These are phyloP conservation scores for Lavandula angustifolia DNA, from an alignment of 257 asterid species.

Conservation along the genomic window DNA sequence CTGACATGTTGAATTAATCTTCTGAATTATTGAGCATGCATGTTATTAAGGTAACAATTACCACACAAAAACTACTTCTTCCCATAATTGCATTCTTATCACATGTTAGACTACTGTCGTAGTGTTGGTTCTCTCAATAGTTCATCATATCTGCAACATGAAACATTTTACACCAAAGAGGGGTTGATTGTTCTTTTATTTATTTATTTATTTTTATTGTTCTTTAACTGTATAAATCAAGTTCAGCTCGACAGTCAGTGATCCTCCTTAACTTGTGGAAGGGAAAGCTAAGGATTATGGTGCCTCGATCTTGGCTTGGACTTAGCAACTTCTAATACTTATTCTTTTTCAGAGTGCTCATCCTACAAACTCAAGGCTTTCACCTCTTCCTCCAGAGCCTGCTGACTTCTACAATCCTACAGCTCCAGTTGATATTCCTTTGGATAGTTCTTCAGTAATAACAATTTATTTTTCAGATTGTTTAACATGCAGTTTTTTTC, in stretches of 20 bases:
- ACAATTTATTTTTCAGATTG: conserved; percentile 13
- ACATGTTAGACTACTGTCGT: not conserved
- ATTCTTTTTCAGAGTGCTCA: conserved; percentile 46
- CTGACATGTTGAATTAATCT: not conserved
- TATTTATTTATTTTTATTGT: no score
- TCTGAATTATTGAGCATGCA: not conserved
- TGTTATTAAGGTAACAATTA: not conserved
- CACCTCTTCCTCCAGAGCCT: conserved; percentile 98
- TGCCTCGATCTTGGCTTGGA: conserved; percentile 12
- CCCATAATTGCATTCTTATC: not conserved
- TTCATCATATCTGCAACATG: not conserved
- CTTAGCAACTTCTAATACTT: no score
- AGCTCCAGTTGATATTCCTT: conserved; percentile 82
- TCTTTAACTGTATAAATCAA: not conserved
- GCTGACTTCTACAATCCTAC: conserved; percentile 90
- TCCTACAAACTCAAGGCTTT: conserved; percentile 75
- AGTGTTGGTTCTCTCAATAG: conserved; percentile 2
- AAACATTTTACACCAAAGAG: not conserved
- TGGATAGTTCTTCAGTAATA: conserved; percentile 70
- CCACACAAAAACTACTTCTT: not conserved
- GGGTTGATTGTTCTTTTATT: conserved; percentile 7
- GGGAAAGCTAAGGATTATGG: conserved; percentile 1
- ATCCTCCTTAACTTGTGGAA: conserved; percentile 3
- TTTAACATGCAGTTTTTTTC: conserved; percentile 7
- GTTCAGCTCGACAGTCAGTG: conserved; percentile 8